Percentiles rank a stretch among this genome's conserved stretches.
phyloP scores from a whole-genome alignment of 345 rosid genomes.

The Eucalyptus cloeziana region DNA sequence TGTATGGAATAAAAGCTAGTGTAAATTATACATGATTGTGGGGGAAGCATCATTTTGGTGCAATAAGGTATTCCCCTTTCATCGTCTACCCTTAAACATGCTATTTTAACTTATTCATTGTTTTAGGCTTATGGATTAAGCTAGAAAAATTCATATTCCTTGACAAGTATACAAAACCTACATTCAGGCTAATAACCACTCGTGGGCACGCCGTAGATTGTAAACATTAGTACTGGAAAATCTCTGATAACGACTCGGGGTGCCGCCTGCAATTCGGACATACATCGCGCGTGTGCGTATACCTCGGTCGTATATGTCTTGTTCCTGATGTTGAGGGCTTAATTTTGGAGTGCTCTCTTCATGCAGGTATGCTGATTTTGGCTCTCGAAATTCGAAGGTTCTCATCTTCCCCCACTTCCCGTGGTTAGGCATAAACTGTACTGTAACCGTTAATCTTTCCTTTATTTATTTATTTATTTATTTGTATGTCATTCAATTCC shows the following conservation, averaged over 20 bases:
- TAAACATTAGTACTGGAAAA: background rate
- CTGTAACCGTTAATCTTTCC: background rate
- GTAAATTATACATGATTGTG: background rate
- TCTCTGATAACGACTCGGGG: background rate
- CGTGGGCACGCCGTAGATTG: background rate
- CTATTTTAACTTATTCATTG: background rate
- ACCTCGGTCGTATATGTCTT: background rate
- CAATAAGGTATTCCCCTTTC: background rate
- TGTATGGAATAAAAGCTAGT: background rate
- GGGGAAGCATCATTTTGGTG: background rate
- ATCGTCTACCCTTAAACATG: background rate
- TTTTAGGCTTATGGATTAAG: background rate
- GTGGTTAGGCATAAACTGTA: background rate
- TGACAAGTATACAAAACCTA: background rate
- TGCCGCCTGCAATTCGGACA: background rate
- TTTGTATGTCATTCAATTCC: background rate
- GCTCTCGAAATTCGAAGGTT: background rate
- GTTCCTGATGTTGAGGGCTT: background rate
- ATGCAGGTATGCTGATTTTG: background rate
- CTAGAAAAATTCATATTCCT: background rate
- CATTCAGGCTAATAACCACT: background rate
- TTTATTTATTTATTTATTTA: background rate
- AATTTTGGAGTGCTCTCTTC: background rate
- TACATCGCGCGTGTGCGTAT: rapidly evolving
- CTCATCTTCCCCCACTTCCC: background rate